A percentile compares a stretch with the other conserved stretches of the same genome.
These are phyloP conservation scores for Cyberlindnera euphorbiae DNA, from an alignment of 805 yeast genomes.

Conservation along the genomic window DNA sequence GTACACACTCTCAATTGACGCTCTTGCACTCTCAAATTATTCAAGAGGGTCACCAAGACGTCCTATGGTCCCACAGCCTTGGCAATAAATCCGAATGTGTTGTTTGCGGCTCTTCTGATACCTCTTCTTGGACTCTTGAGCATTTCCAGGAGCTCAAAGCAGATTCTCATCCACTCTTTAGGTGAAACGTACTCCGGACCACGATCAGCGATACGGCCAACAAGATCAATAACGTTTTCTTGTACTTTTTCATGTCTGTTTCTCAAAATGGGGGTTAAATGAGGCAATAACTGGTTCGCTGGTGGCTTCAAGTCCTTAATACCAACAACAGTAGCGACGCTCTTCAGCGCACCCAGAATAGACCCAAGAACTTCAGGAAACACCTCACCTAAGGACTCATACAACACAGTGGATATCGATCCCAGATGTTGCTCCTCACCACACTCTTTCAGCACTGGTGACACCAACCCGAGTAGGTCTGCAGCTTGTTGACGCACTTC, in stretches of 20 bases:
- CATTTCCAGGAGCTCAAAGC: slow-evolving; percentile 87
- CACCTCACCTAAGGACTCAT: slow-evolving; percentile 91
- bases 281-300: slow-evolving; percentile 73
- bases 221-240: slow-evolving; percentile 69
- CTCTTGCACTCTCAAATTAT: slow-evolving; percentile 86
- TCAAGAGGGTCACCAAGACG: slow-evolving; percentile 76
- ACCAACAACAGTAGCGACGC: slow-evolving; percentile 58
- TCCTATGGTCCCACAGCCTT: slow-evolving; percentile 95
- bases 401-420: slow-evolving; percentile 69
- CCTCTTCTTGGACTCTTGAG: slow-evolving; percentile 73
- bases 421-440: slow-evolving; percentile 57
- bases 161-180: slow-evolving; percentile 95
- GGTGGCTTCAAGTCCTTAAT: slow-evolving; percentile 71
- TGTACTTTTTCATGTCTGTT: slow-evolving; percentile 91
- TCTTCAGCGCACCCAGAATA: slow-evolving; percentile 62
- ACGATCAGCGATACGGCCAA: slow-evolving; percentile 76
- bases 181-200: slow-evolving; percentile 83
- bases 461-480: slow-evolving; percentile 61
- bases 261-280: slow-evolving; percentile 85
- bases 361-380: slow-evolving; percentile 93
- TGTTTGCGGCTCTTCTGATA: slow-evolving; percentile 80
- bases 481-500: slow-evolving; percentile 82
- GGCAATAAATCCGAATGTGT: slow-evolving; percentile 87
- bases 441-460: slow-evolving; percentile 63
- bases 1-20: slow-evolving; percentile 95